Conservation (phyloP, 441 rosid species). For the Aleurites moluccanus region DNA sequence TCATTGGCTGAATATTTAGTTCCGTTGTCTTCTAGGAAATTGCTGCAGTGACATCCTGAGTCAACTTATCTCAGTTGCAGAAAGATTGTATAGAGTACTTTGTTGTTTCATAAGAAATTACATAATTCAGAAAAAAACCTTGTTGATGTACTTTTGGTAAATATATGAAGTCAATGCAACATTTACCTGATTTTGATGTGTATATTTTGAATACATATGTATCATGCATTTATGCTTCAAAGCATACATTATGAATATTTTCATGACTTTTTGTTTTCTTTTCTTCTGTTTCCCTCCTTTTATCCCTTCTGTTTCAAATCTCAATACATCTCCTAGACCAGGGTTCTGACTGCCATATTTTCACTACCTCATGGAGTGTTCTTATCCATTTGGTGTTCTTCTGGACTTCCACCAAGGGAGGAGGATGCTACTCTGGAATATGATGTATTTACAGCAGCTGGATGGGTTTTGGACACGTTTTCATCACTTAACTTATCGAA, state of each 20-base stretch:
- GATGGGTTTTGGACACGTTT: slow-evolving; percentile 68
- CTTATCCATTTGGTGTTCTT: slow-evolving; percentile 85
- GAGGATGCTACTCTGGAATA: slow-evolving; percentile 87
- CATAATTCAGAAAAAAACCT: background rate
- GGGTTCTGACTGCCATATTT: slow-evolving; percentile 79
- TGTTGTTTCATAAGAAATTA: background rate
- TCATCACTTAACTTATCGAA: slow-evolving; percentile 35
- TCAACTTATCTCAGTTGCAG: background rate
- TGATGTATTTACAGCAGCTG: slow-evolving; percentile 75
- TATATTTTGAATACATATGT: background rate
- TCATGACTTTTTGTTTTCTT: background rate
- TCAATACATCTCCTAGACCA: slow-evolving; percentile 57
- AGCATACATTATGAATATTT: background rate
- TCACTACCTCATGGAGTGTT: slow-evolving; percentile 90
- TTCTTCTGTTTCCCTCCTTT: too few species aligned
- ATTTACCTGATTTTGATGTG: slow-evolving; percentile 5
- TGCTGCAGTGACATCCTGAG: slow-evolving; percentile 13
- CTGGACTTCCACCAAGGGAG: slow-evolving; percentile 78
- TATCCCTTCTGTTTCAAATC: slow-evolving; percentile 1
- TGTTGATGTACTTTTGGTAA: background rate
- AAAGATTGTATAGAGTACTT: slow-evolving; percentile 3
- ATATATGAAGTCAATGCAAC: slow-evolving; percentile 1
- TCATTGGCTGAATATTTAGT: slow-evolving; percentile 20
- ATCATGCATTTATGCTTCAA: slow-evolving; percentile 5
- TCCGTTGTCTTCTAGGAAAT: slow-evolving; percentile 14